Evolutionary conservation across 257 asterid species (phyloP).

Genomic region (Nicotiana noctiflora): DNA sequence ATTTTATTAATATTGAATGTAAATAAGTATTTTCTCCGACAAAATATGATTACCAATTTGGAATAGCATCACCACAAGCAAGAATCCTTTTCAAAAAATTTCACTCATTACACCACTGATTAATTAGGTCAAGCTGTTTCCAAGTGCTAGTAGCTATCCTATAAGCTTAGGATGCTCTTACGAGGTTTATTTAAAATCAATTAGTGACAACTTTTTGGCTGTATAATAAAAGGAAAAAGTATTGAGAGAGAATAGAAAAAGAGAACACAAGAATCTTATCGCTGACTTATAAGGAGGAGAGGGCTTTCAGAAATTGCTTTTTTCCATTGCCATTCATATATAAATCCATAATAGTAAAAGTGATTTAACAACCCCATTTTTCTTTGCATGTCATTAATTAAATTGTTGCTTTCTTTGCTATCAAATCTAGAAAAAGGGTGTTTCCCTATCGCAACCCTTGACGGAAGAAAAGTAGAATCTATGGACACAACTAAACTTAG

Average conservation of each 20-base stretch:
- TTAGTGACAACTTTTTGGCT: conserved; percentile 9
- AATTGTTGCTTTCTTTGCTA: conserved; percentile 1
- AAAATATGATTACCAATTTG: neutral
- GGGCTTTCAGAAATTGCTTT: neutral
- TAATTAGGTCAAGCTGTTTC: conserved; percentile 2
- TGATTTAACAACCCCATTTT: neutral
- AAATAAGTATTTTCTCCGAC: too few relatives aligned
- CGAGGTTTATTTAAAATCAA: conserved; percentile 7
- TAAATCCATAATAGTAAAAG: neutral
- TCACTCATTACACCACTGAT: neutral
- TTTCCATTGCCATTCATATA: neutral
- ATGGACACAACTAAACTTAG: accelerated
- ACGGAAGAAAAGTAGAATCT: too few relatives aligned
- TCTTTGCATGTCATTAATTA: neutral
- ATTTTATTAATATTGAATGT: too few relatives aligned
- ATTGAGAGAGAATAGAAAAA: neutral
- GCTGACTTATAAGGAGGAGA: conserved; percentile 10
- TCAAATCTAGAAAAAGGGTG: conserved; percentile 7
- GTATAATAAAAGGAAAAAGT: neutral
- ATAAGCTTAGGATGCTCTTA: conserved; percentile 8
- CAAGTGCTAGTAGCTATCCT: conserved; percentile 4
- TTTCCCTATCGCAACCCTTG: neutral
- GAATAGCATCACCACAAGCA: neutral
- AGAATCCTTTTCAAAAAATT: neutral
- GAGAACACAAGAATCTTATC: neutral